Evolutionary conservation across 257 asterid species (phyloP).

Genomic region (Solanum pennellii): DNA sequence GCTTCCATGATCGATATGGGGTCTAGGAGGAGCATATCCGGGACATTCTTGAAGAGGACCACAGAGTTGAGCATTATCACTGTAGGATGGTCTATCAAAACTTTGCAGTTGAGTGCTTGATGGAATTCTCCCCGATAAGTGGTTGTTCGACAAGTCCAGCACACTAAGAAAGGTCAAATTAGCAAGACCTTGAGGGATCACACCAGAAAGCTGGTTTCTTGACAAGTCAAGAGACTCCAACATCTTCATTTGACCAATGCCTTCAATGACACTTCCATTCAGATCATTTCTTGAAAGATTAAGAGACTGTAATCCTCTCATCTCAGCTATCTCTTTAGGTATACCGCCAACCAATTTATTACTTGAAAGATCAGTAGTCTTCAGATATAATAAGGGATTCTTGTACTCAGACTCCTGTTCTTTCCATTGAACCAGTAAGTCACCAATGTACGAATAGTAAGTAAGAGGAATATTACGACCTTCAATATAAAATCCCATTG

Average conservation of each 20-base stretch:
- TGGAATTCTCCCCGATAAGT: conserved; percentile 21
- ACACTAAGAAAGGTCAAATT: not conserved
- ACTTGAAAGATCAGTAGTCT: conserved; percentile 20
- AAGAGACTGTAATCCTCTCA: conserved; percentile 11
- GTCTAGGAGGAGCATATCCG: not conserved
- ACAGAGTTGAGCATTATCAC: conserved; percentile 13
- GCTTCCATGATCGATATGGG: not conserved
- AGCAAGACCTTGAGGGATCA: conserved; percentile 13
- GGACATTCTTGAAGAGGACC: conserved; percentile 6
- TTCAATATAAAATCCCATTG: not conserved
- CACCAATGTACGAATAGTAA: not conserved
- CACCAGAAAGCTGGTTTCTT: conserved; percentile 14
- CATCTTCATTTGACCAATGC: conserved; percentile 13
- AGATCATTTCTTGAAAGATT: conserved; percentile 19
- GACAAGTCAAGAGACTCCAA: conserved; percentile 27
- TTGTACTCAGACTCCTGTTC: not conserved
- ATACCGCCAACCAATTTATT: conserved; percentile 12
- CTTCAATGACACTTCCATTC: conserved; percentile 7
- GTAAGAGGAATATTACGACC: not conserved
- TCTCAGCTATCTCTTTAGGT: not conserved
- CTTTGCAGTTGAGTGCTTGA: conserved; percentile 17
- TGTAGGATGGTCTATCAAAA: conserved; percentile 12
- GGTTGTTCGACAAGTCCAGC: conserved; percentile 21
- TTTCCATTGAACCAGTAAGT: conserved; percentile 16
- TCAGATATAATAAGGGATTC: conserved; percentile 3